Conservation (phyloP, 441 rosid species). For the Mallotus repandus region DNA sequence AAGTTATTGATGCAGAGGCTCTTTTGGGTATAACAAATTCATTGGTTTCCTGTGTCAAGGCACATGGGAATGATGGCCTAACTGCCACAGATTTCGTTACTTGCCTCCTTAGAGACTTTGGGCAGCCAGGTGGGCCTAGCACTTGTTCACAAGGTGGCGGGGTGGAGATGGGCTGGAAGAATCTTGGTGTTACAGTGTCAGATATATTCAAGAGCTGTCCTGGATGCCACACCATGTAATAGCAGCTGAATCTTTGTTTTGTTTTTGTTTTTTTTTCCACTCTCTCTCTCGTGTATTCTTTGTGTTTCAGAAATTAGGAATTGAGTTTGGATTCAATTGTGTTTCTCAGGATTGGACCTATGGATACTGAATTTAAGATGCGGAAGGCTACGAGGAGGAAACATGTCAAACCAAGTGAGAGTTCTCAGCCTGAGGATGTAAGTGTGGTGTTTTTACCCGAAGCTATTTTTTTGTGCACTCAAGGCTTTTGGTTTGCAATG, state of each 20-base stretch:
- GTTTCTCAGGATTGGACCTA: constrained; percentile 56
- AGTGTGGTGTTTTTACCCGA: constrained; percentile 2
- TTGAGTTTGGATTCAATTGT: constrained; percentile 1
- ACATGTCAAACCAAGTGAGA: constrained; percentile 33
- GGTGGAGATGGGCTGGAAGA: constrained; percentile 39
- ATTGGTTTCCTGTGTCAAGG: constrained; percentile 48
- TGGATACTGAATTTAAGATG: constrained; percentile 45
- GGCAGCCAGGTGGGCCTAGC: constrained; percentile 26
- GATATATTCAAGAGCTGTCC: constrained; percentile 31
- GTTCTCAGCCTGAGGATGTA: constrained; percentile 51
- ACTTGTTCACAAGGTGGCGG: constrained; percentile 25
- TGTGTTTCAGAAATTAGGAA: neutral
- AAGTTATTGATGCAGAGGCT: constrained; percentile 80
- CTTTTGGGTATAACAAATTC: constrained; percentile 51
- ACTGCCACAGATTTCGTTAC: constrained; percentile 53
- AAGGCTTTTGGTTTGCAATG: neutral
- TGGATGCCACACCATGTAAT: constrained; percentile 56
- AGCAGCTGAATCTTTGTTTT: neutral
- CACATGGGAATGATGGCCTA: constrained; percentile 50
- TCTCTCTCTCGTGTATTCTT: neutral
- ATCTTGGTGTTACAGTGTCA: constrained; percentile 43
- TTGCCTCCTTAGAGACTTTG: constrained; percentile 46
- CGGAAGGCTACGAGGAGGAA: constrained; percentile 36
- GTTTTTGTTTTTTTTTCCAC: too few species aligned
- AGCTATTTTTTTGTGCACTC: neutral